Evolutionary conservation across 345 rosid genomes (phyloP).

Genomic region (Zanthoxylum bungeanum): DNA sequence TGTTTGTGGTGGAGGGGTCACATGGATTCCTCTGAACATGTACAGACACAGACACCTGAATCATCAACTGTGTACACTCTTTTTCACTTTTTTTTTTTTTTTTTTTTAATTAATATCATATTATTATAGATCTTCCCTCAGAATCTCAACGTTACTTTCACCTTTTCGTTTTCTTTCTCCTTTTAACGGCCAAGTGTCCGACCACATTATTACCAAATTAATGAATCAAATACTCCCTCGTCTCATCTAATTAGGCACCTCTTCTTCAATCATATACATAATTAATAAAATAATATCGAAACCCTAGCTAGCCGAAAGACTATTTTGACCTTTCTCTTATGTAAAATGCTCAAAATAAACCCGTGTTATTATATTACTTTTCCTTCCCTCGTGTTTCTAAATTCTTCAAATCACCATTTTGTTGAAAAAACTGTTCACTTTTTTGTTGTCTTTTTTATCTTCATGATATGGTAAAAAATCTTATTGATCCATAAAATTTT

Average conservation of each 20-base stretch:
- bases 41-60: slow-evolving; percentile 34
- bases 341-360: no score
- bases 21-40: slow-evolving; percentile 60
- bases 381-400: no score
- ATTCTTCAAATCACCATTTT: no score
- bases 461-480: no score
- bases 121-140: slow-evolving; percentile 18
- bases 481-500: no score
- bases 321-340: background rate
- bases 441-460: no score
- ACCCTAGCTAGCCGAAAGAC: background rate
- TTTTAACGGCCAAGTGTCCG: slow-evolving; percentile 32
- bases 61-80: no score
- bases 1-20: slow-evolving; percentile 60
- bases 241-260: slow-evolving; percentile 25
- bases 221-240: slow-evolving; percentile 31
- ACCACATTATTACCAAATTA: no score
- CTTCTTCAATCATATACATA: background rate
- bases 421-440: no score
- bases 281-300: background rate
- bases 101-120: no score
- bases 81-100: background rate
- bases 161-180: slow-evolving; percentile 42
- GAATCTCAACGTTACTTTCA: no score
- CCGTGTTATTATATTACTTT: no score